Percentiles rank a stretch among this genome's conserved stretches.
Evolutionary conservation across 306 rosid genomes (phyloP).

Genomic region (Purshia tridentata): DNA sequence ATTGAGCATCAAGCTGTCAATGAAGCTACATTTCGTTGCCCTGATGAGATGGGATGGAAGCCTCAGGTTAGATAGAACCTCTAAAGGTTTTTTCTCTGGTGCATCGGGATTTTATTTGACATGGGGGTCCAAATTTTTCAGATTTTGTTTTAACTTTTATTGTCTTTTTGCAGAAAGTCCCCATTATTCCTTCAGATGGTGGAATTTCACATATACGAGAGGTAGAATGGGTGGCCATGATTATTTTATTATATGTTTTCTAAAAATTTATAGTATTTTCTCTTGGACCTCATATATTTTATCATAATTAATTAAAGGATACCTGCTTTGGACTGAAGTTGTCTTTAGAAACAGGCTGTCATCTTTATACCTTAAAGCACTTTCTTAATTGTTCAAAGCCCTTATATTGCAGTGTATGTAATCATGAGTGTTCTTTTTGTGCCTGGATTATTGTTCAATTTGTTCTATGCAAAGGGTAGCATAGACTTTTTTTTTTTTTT

Average conservation of each 20-base stretch:
- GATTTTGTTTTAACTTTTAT: slow-evolving; percentile 14
- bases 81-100: neutral
- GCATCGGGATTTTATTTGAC: neutral
- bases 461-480: neutral
- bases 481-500: neutral
- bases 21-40: slow-evolving; percentile 95
- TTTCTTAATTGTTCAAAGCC: slow-evolving; percentile 9
- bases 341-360: neutral
- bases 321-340: neutral
- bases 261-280: slow-evolving; percentile 4
- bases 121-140: slow-evolving; percentile 13
- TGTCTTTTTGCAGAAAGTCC: slow-evolving; percentile 69
- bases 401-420: slow-evolving; percentile 3
- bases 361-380: slow-evolving; percentile 20
- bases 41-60: slow-evolving; percentile 98
- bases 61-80: slow-evolving; percentile 64
- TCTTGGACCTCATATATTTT: slow-evolving; percentile 10
- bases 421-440: neutral
- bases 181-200: slow-evolving; percentile 79
- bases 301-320: neutral
- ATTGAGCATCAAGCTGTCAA: slow-evolving; percentile 93
- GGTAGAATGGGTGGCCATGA: slow-evolving; percentile 44
- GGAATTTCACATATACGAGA: slow-evolving; percentile 52
- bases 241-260: slow-evolving; percentile 1
- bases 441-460: neutral